phyloP scores from a whole-genome alignment of 2,329 filamentous ascomycete genomes.

The Pseudocercospora eumusae region DNA sequence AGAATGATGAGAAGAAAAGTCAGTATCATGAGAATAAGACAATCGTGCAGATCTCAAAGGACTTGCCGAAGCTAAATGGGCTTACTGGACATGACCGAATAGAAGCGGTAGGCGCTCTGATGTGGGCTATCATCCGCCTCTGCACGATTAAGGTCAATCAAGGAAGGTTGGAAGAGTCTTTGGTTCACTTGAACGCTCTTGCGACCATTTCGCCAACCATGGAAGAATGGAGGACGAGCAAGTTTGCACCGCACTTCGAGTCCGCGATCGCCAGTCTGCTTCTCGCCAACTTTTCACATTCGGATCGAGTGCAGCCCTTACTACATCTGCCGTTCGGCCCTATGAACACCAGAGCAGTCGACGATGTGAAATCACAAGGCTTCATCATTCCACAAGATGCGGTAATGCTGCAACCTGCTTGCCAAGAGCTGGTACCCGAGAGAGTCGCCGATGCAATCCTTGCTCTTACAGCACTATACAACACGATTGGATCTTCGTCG shows the following conservation, averaged over 20 bases:
- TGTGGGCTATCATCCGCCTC: conserved; percentile 26
- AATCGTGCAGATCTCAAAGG: conserved; percentile 18
- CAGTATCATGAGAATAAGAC: conserved; percentile 21
- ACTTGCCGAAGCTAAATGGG: conserved; percentile 9
- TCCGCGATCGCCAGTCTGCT: conserved; percentile 21
- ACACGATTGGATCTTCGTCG: conserved; percentile 2
- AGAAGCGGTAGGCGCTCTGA: conserved; percentile 14
- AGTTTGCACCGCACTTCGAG: conserved; percentile 21
- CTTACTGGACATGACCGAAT: conserved; percentile 6
- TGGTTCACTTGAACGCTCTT: conserved; percentile 25
- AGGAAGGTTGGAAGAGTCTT: conserved; percentile 22
- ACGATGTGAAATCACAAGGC: conserved; percentile 19
- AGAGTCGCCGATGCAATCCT: conserved; percentile 20
- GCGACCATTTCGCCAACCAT: conserved; percentile 18
- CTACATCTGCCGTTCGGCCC: conserved; percentile 21
- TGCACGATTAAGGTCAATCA: conserved; percentile 24
- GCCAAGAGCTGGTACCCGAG: conserved; percentile 9
- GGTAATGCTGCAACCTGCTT: conserved; percentile 13
- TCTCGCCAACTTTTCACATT: conserved; percentile 21
- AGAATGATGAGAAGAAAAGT: conserved; percentile 17
- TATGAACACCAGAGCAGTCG: conserved; percentile 16
- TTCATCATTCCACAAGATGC: conserved; percentile 18
- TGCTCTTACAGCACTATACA: conserved; percentile 25
- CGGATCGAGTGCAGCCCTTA: conserved; percentile 12
- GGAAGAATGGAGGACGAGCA: conserved; percentile 19